phyloP scores from a whole-genome alignment of 139 green algal genomes.

The Astrephomene gubernaculifera region DNA sequence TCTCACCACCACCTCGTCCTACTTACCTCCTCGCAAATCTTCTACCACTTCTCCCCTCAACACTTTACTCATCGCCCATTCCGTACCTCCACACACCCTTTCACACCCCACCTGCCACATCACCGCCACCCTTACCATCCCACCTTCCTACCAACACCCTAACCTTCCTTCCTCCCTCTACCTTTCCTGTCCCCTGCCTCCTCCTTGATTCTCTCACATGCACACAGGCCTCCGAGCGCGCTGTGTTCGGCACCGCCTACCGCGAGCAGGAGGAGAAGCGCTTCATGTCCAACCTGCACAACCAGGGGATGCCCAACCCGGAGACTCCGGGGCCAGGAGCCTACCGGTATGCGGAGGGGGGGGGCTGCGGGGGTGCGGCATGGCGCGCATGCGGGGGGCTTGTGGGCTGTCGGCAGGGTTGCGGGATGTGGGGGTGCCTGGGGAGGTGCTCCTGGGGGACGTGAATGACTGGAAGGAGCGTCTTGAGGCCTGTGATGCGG shows the following conservation, averaged over 20 bases:
- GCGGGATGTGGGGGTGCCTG: too few relatives aligned
- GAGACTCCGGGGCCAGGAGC: conserved; percentile 23
- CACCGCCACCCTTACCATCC: neutral
- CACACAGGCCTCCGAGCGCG: conserved; percentile 33
- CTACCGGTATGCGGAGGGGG: neutral
- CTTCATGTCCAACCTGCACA: conserved; percentile 34
- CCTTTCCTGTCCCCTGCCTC: neutral
- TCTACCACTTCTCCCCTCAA: neutral
- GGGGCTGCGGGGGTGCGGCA: too few relatives aligned
- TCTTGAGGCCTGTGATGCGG: too few relatives aligned
- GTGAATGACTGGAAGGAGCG: too few relatives aligned
- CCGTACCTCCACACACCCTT: neutral
- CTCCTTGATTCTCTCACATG: too few relatives aligned
- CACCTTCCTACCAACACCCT: neutral
- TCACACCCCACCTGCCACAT: neutral
- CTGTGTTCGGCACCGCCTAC: conserved; percentile 37
- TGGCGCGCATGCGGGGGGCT: too few relatives aligned
- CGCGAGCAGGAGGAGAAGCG: conserved; percentile 42
- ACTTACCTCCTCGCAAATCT: too few relatives aligned
- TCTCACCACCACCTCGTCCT: too few relatives aligned
- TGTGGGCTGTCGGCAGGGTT: too few relatives aligned
- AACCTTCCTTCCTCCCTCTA: neutral
- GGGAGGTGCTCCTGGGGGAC: too few relatives aligned
- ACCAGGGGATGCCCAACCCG: conserved; percentile 16
- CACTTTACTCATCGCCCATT: neutral